Evolutionary conservation across 1,284 basidiomycete genomes (phyloP).

Genomic region (Cutaneotrichosporon cutaneum): DNA sequence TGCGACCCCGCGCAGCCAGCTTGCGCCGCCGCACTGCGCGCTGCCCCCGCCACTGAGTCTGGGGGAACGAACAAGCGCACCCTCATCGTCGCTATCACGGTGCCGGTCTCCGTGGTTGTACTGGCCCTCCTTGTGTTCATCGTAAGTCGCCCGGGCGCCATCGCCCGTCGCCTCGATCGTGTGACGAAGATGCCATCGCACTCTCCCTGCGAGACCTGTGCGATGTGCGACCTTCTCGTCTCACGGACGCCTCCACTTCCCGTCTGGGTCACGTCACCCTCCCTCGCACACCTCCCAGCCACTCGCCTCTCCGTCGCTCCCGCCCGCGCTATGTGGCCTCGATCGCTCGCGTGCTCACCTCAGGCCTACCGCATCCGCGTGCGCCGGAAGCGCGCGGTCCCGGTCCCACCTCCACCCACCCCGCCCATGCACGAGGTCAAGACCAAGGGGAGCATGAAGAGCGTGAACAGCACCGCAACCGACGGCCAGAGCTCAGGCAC

Average conservation of each 20-base stretch:
- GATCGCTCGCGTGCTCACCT: too few species aligned
- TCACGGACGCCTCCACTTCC: background rate
- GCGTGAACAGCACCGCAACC: background rate
- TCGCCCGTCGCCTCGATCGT: background rate
- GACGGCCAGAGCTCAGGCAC: background rate
- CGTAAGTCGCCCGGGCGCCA: background rate
- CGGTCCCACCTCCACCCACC: background rate
- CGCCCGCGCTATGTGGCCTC: too few species aligned
- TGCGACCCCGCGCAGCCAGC: background rate
- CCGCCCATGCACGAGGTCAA: background rate
- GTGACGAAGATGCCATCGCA: background rate
- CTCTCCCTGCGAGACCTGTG: background rate
- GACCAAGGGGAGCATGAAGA: constrained; percentile 5
- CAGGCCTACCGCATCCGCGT: background rate
- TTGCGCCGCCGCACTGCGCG: background rate
- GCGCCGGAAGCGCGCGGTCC: background rate
- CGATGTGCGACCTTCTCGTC: background rate
- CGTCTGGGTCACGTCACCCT: background rate
- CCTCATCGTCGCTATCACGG: background rate
- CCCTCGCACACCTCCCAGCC: background rate
- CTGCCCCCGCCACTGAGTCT: background rate
- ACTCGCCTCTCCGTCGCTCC: background rate
- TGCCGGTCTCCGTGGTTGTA: background rate
- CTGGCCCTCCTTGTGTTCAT: background rate
- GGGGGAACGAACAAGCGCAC: background rate